Conservation (phyloP, 495 filamentous ascomycete genomes). For the Thermothielavioides terrestris region DNA sequence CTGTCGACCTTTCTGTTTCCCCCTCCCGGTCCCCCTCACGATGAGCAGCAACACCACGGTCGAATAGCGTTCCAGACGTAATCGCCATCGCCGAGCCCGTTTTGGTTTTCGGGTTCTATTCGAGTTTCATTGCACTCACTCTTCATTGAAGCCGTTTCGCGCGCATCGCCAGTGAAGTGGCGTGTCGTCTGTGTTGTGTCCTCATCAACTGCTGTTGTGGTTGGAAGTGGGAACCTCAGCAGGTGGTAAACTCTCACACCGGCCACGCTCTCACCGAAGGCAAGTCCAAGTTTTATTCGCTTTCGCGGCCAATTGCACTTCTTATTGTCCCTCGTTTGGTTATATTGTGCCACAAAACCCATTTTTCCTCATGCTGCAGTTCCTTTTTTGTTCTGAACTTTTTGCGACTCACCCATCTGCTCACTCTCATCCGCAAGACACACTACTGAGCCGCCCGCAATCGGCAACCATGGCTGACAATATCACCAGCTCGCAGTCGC, state of each 20-base stretch:
- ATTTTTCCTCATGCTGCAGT: neutral
- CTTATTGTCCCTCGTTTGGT: no score
- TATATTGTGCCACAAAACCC: neutral
- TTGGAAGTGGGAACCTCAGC: no score
- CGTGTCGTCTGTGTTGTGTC: constrained; percentile 1
- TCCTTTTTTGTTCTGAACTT: neutral
- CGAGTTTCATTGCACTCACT: neutral
- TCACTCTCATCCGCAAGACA: neutral
- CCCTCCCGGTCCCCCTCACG: neutral
- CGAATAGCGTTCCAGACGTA: neutral
- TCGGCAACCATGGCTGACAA: constrained; percentile 1
- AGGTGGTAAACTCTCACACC: neutral
- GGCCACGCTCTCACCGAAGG: constrained; percentile 7
- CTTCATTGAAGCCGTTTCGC: no score
- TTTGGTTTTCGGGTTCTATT: neutral
- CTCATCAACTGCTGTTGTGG: neutral
- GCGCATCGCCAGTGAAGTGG: constrained; percentile 1
- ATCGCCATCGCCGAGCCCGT: neutral
- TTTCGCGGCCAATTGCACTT: no score
- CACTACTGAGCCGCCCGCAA: neutral
- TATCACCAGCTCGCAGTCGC: neutral
- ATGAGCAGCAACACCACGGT: neutral
- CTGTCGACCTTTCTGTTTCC: neutral
- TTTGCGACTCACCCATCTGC: neutral
- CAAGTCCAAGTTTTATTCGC: no score